Evolutionary conservation across 2,329 filamentous ascomycete species (phyloP).

Genomic region (Pezizomycotina sp.): DNA sequence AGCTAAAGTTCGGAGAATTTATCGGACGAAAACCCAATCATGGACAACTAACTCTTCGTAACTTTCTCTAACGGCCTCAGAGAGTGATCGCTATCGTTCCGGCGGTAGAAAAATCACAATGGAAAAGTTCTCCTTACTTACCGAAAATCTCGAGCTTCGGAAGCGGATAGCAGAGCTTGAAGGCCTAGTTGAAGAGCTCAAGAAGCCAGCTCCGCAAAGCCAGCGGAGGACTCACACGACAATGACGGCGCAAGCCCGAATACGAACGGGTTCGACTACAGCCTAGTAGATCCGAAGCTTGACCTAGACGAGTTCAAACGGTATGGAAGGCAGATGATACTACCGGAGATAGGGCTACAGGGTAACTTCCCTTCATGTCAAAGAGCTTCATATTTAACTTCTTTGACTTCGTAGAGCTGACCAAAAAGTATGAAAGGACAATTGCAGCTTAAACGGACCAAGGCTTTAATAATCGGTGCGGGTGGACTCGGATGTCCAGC

Average conservation of each 20-base stretch:
- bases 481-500: slow-evolving; percentile 87
- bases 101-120: slow-evolving; percentile 7
- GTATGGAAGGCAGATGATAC: slow-evolving; percentile 81
- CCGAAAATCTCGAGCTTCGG: slow-evolving; percentile 28
- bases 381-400: not conserved
- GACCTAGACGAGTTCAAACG: slow-evolving; percentile 57
- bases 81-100: no score
- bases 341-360: slow-evolving; percentile 61
- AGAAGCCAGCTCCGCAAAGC: slow-evolving; percentile 31
- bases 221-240: slow-evolving; percentile 20
- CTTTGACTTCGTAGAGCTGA: not conserved
- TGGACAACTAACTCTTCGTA: no score
- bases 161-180: slow-evolving; percentile 36
- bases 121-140: slow-evolving; percentile 18
- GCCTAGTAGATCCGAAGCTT: slow-evolving; percentile 29
- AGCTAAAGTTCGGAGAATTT: no score
- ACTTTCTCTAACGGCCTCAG: no score
- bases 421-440: slow-evolving; percentile 42
- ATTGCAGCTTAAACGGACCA: slow-evolving; percentile 50
- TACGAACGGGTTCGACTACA: slow-evolving; percentile 5
- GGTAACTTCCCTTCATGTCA: slow-evolving; percentile 34
- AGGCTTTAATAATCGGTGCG: slow-evolving; percentile 66
- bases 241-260: slow-evolving; percentile 6
- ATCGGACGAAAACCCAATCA: no score
- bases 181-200: slow-evolving; percentile 34